These are phyloP conservation scores for Ascochyta pisi DNA, from an alignment of 2,329 filamentous ascomycete genomes.

Conservation along the genomic window DNA sequence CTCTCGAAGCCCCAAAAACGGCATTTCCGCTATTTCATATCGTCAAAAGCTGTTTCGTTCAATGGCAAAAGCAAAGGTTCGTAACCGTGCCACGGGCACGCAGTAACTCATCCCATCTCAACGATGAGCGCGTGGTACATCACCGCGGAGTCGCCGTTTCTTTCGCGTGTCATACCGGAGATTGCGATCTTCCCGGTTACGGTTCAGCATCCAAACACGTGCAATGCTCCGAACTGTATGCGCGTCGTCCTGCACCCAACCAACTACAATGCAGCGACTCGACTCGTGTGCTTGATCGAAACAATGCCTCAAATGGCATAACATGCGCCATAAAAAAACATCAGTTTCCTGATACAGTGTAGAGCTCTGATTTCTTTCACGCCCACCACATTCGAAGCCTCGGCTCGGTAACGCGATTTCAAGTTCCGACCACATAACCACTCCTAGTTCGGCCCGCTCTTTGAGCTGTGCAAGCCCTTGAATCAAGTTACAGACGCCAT, in stretches of 20 bases:
- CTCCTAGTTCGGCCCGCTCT: too few species aligned
- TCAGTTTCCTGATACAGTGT: too few species aligned
- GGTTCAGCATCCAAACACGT: not conserved
- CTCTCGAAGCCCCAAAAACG: not conserved
- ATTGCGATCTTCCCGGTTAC: not conserved
- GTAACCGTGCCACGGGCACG: not conserved
- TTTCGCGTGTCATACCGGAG: not conserved
- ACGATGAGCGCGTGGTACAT: not conserved
- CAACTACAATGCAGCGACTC: not conserved
- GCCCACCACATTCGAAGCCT: too few species aligned
- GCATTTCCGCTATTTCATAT: not conserved
- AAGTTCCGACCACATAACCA: too few species aligned
- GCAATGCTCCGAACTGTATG: not conserved
- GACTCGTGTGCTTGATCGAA: too few species aligned
- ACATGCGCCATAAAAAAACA: too few species aligned
- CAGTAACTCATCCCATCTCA: not conserved
- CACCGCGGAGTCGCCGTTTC: not conserved
- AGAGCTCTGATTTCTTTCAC: too few species aligned
- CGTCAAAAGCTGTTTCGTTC: not conserved
- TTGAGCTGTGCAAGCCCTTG: too few species aligned
- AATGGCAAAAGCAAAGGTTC: not conserved
- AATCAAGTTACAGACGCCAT: too few species aligned
- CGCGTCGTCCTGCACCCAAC: not conserved
- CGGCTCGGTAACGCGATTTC: too few species aligned
- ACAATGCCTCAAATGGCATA: too few species aligned